These are phyloP conservation scores for Meyerozyma athensensis DNA, from an alignment of 1,139 yeast genomes.

Conservation along the genomic window DNA sequence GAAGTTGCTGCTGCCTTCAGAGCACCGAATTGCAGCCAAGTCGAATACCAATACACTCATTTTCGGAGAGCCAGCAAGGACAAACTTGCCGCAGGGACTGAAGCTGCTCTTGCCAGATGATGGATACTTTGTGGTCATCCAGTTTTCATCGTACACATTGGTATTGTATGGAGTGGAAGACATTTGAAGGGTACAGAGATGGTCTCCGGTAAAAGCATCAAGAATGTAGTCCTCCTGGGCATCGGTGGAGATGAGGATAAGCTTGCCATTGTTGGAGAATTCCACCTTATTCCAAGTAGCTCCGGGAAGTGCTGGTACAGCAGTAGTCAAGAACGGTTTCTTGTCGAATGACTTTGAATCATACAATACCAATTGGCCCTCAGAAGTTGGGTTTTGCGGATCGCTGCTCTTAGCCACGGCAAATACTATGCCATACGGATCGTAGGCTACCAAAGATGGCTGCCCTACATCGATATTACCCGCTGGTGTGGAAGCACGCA, in stretches of 20 bases:
- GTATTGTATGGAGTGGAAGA: slow-evolving; percentile 15
- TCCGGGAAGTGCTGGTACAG: slow-evolving; percentile 21
- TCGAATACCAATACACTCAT: slow-evolving; percentile 63
- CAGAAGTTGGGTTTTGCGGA: slow-evolving; percentile 12
- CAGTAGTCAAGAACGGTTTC: slow-evolving; percentile 46
- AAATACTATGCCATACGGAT: slow-evolving; percentile 79
- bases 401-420: slow-evolving; percentile 53
- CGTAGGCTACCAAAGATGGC: slow-evolving; percentile 62
- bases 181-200: slow-evolving; percentile 46
- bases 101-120: slow-evolving; percentile 62
- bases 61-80: slow-evolving; percentile 51
- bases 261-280: slow-evolving; percentile 79
- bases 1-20: slow-evolving; percentile 18
- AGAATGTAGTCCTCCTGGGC: slow-evolving; percentile 51
- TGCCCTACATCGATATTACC: slow-evolving; percentile 59
- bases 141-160: slow-evolving; percentile 17
- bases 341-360: slow-evolving; percentile 55
- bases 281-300: slow-evolving; percentile 64
- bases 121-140: slow-evolving; percentile 40
- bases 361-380: slow-evolving; percentile 52
- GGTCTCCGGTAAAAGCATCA: slow-evolving; percentile 68
- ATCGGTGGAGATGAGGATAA: slow-evolving; percentile 61
- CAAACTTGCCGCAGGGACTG: slow-evolving; percentile 77
- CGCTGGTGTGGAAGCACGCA: slow-evolving; percentile 54
- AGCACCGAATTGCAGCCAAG: slow-evolving; percentile 32